Conservation (phyloP, 192 early-diverging fungal genomes). For the Oehlia diaphana region DNA sequence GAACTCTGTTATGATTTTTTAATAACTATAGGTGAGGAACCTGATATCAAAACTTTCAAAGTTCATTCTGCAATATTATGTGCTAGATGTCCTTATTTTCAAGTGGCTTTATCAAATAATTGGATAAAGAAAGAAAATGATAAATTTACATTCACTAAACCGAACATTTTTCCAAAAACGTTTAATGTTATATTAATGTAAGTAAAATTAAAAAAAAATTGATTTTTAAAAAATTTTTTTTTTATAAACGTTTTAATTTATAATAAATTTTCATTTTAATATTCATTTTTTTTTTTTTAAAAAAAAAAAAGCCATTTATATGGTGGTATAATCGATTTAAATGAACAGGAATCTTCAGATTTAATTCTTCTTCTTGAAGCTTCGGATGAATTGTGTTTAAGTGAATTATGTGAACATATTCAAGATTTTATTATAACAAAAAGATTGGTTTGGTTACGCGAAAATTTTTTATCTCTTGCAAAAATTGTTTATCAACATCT, state of each 20-base stretch:
- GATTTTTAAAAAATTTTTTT: neutral
- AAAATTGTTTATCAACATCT: neutral
- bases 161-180: neutral
- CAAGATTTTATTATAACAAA: conserved; percentile 17
- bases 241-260: neutral
- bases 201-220: neutral
- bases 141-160: neutral
- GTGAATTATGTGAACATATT: neutral
- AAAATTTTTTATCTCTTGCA: neutral
- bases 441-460: neutral
- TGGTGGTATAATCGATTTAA: neutral
- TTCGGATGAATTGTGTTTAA: conserved; percentile 6
- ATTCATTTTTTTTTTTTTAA: neutral
- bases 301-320: neutral
- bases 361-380: neutral
- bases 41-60: neutral
- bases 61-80: conserved; percentile 8
- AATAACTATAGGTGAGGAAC: neutral
- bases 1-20: neutral
- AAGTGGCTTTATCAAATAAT: neutral
- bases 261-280: neutral
- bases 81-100: conserved; percentile 16
- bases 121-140: conserved; percentile 20
- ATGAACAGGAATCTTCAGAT: neutral
- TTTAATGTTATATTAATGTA: conserved; percentile 22